Conservation (phyloP, 257 asterid species). For the Nicotiana knightiana region DNA sequence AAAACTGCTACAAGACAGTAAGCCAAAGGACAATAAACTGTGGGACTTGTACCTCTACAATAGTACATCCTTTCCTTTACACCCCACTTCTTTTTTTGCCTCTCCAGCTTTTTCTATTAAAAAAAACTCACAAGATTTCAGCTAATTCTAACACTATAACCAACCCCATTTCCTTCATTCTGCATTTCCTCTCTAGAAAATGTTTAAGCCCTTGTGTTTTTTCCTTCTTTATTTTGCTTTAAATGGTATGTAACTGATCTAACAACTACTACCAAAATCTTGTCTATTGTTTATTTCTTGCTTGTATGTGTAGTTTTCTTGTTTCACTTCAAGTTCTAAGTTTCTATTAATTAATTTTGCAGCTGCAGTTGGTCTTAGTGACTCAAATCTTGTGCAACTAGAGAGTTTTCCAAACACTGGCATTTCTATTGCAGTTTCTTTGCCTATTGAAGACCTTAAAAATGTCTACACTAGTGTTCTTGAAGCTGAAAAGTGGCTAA, state of each 20-base stretch:
- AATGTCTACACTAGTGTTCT: slow-evolving; percentile 54
- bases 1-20: too few relatives aligned
- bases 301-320: background rate
- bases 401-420: slow-evolving; percentile 18
- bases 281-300: background rate
- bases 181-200: background rate
- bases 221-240: slow-evolving; percentile 3
- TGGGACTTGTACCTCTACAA: background rate
- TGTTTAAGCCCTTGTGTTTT: background rate
- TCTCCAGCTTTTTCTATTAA: background rate
- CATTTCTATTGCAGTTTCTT: slow-evolving; percentile 33
- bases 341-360: background rate
- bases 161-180: background rate
- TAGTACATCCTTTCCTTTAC: background rate
- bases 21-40: too few relatives aligned
- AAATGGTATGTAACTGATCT: background rate
- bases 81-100: background rate
- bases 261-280: background rate
- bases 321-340: background rate
- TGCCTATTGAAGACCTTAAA: slow-evolving; percentile 38
- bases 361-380: slow-evolving; percentile 40
- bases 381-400: slow-evolving; percentile 24
- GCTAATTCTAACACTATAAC: background rate
- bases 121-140: background rate
- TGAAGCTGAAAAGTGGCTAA: slow-evolving; percentile 71